Conservation (phyloP, 768 basidiomycete genomes). For the Xerocomus potaroensis region DNA sequence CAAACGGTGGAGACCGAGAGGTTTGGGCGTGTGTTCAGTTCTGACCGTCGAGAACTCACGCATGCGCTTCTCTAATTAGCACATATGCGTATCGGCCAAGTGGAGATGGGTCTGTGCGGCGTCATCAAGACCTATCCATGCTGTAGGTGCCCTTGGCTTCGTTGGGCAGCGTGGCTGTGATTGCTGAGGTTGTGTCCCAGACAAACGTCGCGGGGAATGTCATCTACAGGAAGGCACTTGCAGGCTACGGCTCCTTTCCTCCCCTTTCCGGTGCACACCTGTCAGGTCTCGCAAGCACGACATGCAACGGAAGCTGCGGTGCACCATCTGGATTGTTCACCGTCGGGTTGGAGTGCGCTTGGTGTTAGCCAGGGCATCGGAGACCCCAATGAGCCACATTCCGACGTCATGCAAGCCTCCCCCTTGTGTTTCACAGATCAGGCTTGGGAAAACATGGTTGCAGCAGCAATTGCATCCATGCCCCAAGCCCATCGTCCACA, state of each 20-base stretch:
- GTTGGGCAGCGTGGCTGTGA: too few species aligned
- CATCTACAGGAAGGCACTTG: not conserved
- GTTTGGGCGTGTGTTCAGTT: not conserved
- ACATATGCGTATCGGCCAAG: not conserved
- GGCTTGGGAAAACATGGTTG: conserved; percentile 8
- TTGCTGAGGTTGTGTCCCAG: too few species aligned
- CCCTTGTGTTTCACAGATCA: not conserved
- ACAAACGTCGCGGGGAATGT: not conserved
- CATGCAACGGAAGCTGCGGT: not conserved
- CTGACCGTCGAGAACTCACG: not conserved
- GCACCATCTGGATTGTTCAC: not conserved
- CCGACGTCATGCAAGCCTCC: not conserved
- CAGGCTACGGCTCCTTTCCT: not conserved
- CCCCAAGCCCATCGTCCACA: not conserved
- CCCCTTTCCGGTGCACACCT: not conserved
- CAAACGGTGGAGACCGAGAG: not conserved
- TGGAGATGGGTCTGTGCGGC: not conserved
- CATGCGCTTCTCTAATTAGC: not conserved
- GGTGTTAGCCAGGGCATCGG: not conserved
- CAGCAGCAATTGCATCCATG: not conserved
- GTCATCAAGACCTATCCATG: not conserved
- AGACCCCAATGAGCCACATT: not conserved
- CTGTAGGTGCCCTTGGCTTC: not conserved
- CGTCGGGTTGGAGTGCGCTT: not conserved
- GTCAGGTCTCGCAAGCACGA: not conserved